Percentiles rank a stretch among this genome's conserved stretches.
These are phyloP conservation scores for Venturia aucupariae DNA, from an alignment of 2,329 filamentous ascomycete species.

Conservation along the genomic window DNA sequence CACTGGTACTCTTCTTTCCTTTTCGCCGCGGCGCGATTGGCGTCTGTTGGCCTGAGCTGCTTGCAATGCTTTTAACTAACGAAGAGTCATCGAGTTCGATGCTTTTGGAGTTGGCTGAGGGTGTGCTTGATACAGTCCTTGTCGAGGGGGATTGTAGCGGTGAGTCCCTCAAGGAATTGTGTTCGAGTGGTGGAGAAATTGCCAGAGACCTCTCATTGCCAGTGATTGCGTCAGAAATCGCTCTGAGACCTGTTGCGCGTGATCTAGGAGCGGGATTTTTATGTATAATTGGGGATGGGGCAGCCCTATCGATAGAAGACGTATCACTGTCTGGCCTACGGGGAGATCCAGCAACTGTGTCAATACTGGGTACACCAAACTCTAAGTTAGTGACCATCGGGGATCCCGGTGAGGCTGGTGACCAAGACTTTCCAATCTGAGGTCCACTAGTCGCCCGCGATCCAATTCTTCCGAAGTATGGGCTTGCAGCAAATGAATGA, in stretches of 20 bases:
- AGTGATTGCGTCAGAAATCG: conserved; percentile 67
- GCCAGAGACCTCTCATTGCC: conserved; percentile 43
- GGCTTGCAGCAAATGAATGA: background rate
- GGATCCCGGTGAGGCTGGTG: conserved; percentile 27
- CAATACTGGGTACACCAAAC: conserved; percentile 38
- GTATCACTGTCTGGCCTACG: conserved; percentile 37
- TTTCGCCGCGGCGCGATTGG: conserved; percentile 5
- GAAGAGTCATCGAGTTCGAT: conserved; percentile 63
- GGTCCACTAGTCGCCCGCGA: conserved; percentile 36
- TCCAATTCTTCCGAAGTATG: conserved; percentile 36
- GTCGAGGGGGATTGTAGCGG: conserved; percentile 56
- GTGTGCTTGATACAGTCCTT: conserved; percentile 65
- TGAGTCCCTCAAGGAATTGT: conserved; percentile 39
- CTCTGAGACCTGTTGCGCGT: conserved; percentile 61
- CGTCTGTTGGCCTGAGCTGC: conserved; percentile 19
- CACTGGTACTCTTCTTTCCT: conserved; percentile 83
- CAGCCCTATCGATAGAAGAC: conserved; percentile 38
- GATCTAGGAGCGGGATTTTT: conserved; percentile 31
- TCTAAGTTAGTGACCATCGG: conserved; percentile 50
- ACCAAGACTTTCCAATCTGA: conserved; percentile 30
- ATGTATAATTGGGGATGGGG: conserved; percentile 31
- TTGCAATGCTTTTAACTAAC: conserved; percentile 18
- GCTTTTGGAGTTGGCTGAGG: conserved; percentile 54
- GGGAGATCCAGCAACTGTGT: conserved; percentile 33
- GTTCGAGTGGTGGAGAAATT: conserved; percentile 24